phyloP scores from a whole-genome alignment of 768 basidiomycete genomes.

The Phylloporus sp. region DNA sequence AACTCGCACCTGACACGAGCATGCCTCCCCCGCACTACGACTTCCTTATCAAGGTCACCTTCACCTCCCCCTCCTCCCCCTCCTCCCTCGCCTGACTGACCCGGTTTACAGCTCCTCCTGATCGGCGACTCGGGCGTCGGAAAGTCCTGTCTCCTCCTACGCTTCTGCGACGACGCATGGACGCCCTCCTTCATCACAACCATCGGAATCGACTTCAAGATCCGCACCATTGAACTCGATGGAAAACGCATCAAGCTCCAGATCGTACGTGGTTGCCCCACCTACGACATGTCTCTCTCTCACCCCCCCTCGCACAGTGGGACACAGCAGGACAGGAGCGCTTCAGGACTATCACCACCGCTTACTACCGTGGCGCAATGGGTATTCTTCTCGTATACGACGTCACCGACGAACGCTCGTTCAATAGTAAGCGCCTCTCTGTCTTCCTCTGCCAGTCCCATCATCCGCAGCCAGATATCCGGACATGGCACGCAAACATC shows the following conservation, averaged over 20 bases:
- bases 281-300: background rate
- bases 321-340: slow-evolving; percentile 99
- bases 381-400: slow-evolving; percentile 99
- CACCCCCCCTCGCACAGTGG: slow-evolving; percentile 57
- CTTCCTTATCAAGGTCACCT: slow-evolving; percentile 82
- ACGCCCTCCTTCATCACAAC: slow-evolving; percentile 99
- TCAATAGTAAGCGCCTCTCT: slow-evolving; percentile 73
- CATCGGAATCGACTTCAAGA: slow-evolving; percentile 99
- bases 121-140: slow-evolving; percentile 98
- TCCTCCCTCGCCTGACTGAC: background rate
- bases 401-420: slow-evolving; percentile 90
- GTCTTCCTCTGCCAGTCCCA: slow-evolving; percentile 11
- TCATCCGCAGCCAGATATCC: slow-evolving; percentile 74
- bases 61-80: background rate
- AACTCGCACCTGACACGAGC: too few species aligned
- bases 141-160: slow-evolving; percentile 91
- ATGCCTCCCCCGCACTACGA: slow-evolving; percentile 97
- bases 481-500: slow-evolving; percentile 96
- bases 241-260: slow-evolving; percentile 99
- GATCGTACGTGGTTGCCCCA: slow-evolving; percentile 58
- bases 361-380: slow-evolving; percentile 99
- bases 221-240: slow-evolving; percentile 96
- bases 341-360: slow-evolving; percentile 96
- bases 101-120: slow-evolving; percentile 65
- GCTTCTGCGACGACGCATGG: slow-evolving; percentile 99